These are phyloP conservation scores for Dysphania ambrosioides DNA, from an alignment of 148 eudicot species.

Conservation along the genomic window DNA sequence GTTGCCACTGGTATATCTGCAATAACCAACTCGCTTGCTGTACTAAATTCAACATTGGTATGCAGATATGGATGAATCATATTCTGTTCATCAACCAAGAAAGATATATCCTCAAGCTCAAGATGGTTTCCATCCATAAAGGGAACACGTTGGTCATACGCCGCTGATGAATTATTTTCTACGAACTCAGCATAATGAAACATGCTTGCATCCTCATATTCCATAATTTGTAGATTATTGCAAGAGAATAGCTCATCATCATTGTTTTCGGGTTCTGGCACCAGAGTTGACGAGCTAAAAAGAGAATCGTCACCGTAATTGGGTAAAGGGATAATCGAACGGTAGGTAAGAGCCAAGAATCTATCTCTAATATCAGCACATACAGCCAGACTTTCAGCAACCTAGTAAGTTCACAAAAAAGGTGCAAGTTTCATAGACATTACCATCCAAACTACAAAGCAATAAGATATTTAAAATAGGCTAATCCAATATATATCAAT, in stretches of 20 bases:
- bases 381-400: conserved; percentile 45
- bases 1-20: conserved; percentile 20
- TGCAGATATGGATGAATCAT: conserved; percentile 18
- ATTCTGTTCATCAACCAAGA: conserved; percentile 24
- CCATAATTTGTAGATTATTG: conserved; percentile 7
- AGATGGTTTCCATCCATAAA: conserved; percentile 9
- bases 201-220: conserved; percentile 28
- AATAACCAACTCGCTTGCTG: conserved; percentile 21
- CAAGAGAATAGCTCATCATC: conserved; percentile 26
- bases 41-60: conserved; percentile 16
- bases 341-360: conserved; percentile 31
- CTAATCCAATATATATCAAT: no score
- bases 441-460: no score
- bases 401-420: conserved; percentile 33
- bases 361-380: conserved; percentile 42
- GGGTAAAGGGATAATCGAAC: conserved; percentile 1
- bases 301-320: conserved; percentile 10
- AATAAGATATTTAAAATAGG: no score
- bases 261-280: conserved; percentile 27
- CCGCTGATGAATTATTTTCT: conserved; percentile 23
- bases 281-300: conserved; percentile 29
- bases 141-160: conserved; percentile 18
- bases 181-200: conserved; percentile 11
- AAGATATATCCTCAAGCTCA: conserved; percentile 15
- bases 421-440: no score